These are phyloP conservation scores for Hypoxylon sp. DNA, from an alignment of 2,329 filamentous ascomycete species.

Conservation along the genomic window DNA sequence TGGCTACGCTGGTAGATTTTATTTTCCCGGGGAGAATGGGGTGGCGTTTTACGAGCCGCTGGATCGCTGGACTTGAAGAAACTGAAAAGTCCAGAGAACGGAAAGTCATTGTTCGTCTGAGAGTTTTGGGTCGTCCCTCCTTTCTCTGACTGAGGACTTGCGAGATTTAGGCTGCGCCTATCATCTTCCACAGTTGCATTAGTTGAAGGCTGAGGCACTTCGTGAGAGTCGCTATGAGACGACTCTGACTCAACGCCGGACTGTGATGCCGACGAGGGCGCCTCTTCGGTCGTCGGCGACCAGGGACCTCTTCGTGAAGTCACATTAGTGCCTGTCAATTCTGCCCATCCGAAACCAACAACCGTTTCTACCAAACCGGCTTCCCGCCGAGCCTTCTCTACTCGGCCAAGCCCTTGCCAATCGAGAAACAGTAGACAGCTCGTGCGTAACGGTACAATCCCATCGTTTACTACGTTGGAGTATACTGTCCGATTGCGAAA, in stretches of 20 bases:
- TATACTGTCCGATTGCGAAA: slow-evolving; percentile 94
- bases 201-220: slow-evolving; percentile 79
- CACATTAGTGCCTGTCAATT: slow-evolving; percentile 82
- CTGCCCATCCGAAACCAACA: slow-evolving; percentile 94
- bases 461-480: slow-evolving; percentile 97
- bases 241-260: slow-evolving; percentile 55
- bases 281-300: slow-evolving; percentile 56
- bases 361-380: slow-evolving; percentile 94
- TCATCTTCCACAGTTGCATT: slow-evolving; percentile 79
- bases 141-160: slow-evolving; percentile 55
- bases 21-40: slow-evolving; percentile 71
- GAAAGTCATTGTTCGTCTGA: slow-evolving; percentile 61
- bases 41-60: slow-evolving; percentile 51
- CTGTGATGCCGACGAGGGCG: slow-evolving; percentile 40
- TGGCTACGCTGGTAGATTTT: slow-evolving; percentile 85
- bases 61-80: slow-evolving; percentile 77
- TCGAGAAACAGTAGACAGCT: slow-evolving; percentile 97
- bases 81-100: slow-evolving; percentile 77
- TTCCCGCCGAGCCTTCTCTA: slow-evolving; percentile 93
- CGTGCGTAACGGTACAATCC: slow-evolving; percentile 93
- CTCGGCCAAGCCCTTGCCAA: slow-evolving; percentile 92
- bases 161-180: slow-evolving; percentile 68
- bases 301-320: slow-evolving; percentile 64
- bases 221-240: slow-evolving; percentile 59
- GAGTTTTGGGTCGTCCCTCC: slow-evolving; percentile 46